Percentiles rank a stretch among this genome's conserved stretches.
Evolutionary conservation across 805 yeast genomes (phyloP).

Genomic region (Peterozyma xylosa): DNA sequence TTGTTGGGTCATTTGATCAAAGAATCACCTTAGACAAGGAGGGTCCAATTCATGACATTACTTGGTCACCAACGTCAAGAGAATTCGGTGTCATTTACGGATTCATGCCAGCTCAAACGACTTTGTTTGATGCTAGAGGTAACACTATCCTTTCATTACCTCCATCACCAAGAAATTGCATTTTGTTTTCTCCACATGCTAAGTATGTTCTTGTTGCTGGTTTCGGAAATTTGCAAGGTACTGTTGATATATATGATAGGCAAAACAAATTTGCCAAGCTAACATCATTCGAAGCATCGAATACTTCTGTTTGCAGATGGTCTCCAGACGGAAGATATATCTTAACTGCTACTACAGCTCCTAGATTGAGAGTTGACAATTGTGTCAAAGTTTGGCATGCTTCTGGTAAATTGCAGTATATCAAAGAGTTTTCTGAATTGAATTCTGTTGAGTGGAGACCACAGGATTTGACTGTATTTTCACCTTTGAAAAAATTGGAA

Average conservation of each 20-base stretch:
- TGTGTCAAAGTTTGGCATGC: constrained; percentile 93
- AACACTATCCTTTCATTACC: constrained; percentile 78
- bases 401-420: constrained; percentile 71
- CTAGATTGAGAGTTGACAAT: constrained; percentile 94
- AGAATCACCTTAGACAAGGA: constrained; percentile 82
- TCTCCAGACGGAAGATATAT: constrained; percentile 93
- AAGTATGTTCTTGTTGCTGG: constrained; percentile 90
- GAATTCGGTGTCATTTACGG: constrained; percentile 98
- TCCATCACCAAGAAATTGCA: constrained; percentile 82
- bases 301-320: constrained; percentile 97
- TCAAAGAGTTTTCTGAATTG: constrained; percentile 76
- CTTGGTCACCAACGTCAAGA: constrained; percentile 94
- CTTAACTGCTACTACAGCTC: constrained; percentile 94
- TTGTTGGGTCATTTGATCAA: constrained; percentile 87
- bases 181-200: constrained; percentile 90
- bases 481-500: constrained; percentile 38
- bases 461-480: constrained; percentile 45
- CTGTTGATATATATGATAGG: constrained; percentile 91
- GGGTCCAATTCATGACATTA: constrained; percentile 96
- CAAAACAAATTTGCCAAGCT: constrained; percentile 76
- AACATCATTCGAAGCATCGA: constrained; percentile 80
- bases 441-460: constrained; percentile 83
- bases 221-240: constrained; percentile 95
- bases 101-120: constrained; percentile 93
- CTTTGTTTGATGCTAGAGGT: constrained; percentile 93